phyloP scores from a whole-genome alignment of 2,329 filamentous ascomycete species.

The Corniculantispora saksenae region DNA sequence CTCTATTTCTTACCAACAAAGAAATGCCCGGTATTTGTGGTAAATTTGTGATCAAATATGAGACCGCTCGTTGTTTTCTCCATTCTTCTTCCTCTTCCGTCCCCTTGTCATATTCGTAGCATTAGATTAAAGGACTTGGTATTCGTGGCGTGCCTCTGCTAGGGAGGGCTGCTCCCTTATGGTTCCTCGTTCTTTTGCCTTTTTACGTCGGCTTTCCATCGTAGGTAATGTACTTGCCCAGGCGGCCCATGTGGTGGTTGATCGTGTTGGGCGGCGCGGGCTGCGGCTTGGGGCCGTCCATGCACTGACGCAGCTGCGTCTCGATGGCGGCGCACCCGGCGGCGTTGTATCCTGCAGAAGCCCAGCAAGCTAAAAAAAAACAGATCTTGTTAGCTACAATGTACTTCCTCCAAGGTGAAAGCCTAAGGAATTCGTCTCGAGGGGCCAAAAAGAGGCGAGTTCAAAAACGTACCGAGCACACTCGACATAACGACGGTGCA shows the following conservation, averaged over 20 bases:
- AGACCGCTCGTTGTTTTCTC: background rate
- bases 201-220: slow-evolving; percentile 37
- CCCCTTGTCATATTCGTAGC: background rate
- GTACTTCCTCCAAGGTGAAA: no score
- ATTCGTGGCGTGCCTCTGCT: no score
- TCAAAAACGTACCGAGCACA: slow-evolving; percentile 54
- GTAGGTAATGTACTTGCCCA: slow-evolving; percentile 66
- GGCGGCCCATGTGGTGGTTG: slow-evolving; percentile 89
- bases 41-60: no score
- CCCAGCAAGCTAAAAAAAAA: slow-evolving; percentile 71
- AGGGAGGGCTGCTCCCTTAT: background rate
- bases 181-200: background rate
- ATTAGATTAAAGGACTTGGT: no score
- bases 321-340: slow-evolving; percentile 61
- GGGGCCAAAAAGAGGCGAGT: no score
- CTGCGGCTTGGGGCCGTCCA: slow-evolving; percentile 71
- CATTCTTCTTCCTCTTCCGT: background rate
- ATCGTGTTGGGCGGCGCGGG: slow-evolving; percentile 68
- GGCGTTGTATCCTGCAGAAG: slow-evolving; percentile 70
- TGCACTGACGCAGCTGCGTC: slow-evolving; percentile 64
- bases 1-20: background rate
- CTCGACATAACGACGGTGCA: slow-evolving; percentile 59
- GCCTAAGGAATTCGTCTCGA: no score
- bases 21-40: no score
- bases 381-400: background rate